Evolutionary conservation across 2,329 filamentous ascomycete species (phyloP).

Genomic region (Diaporthe vexans): DNA sequence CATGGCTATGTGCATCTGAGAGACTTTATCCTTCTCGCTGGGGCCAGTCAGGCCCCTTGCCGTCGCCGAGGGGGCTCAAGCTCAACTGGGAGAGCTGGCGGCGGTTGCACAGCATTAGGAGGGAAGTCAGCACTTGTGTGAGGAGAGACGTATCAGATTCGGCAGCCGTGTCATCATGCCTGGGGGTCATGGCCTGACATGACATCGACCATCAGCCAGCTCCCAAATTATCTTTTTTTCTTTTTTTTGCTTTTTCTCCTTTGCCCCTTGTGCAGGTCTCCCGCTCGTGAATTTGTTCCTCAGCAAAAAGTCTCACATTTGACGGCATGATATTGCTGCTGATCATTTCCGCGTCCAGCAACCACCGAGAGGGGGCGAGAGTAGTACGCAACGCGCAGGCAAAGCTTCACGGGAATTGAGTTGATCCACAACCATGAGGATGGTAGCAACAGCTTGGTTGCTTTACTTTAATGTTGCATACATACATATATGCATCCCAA

Average conservation of each 20-base stretch:
- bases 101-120: conserved; percentile 4
- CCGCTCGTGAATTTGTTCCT: not conserved
- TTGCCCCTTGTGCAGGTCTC: too few relatives aligned
- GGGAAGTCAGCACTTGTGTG: conserved; percentile 21
- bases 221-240: conserved; percentile 6
- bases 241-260: not conserved
- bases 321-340: conserved; percentile 3
- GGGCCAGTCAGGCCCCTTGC: conserved; percentile 9
- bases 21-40: not conserved
- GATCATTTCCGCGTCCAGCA: conserved; percentile 12
- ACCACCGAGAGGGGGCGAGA: not conserved
- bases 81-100: not conserved
- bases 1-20: conserved; percentile 12
- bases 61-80: conserved; percentile 14
- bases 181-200: conserved; percentile 25
- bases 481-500: conserved; percentile 3
- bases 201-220: conserved; percentile 8
- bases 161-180: conserved; percentile 21
- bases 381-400: not conserved
- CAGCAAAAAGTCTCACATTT: not conserved
- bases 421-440: conserved; percentile 10
- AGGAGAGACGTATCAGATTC: conserved; percentile 26
- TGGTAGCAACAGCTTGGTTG: conserved; percentile 3
- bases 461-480: conserved; percentile 3
- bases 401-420: conserved; percentile 18